phyloP scores from a whole-genome alignment of 176 grass and related monocot species.

The Alloteropsis semialata region DNA sequence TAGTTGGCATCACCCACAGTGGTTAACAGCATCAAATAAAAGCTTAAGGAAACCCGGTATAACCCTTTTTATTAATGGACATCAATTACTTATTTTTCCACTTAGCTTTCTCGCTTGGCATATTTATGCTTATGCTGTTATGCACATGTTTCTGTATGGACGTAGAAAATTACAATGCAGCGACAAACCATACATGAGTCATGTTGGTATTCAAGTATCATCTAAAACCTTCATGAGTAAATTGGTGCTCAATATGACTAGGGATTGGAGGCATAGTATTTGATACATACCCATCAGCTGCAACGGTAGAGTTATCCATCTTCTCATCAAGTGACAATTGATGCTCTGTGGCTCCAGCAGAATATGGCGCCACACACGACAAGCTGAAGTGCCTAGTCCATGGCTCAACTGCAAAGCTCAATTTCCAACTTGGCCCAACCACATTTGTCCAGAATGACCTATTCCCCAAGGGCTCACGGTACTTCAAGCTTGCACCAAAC shows the following conservation, averaged over 20 bases:
- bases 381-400: conserved; percentile 42
- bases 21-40: background rate
- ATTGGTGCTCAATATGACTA: background rate
- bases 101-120: background rate
- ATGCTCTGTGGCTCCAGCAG: conserved; percentile 58
- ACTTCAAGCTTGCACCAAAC: conserved; percentile 48
- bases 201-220: background rate
- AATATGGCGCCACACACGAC: conserved; percentile 50
- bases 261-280: background rate
- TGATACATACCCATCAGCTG: conserved; percentile 63
- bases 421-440: conserved; percentile 22
- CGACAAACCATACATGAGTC: background rate
- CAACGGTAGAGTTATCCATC: conserved; percentile 41
- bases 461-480: conserved; percentile 38
- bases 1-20: background rate
- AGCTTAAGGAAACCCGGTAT: background rate
- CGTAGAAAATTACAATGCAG: background rate
- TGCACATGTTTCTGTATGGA: background rate
- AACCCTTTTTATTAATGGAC: background rate
- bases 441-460: conserved; percentile 54
- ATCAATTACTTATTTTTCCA: background rate
- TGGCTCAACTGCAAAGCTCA: conserved; percentile 43
- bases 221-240: background rate
- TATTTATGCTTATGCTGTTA: too few species aligned
- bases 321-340: conserved; percentile 74